Evolutionary conservation across 257 asterid species (phyloP), one percentile per base, ranked within the genome.

Genomic region (Plantago major): DNA sequence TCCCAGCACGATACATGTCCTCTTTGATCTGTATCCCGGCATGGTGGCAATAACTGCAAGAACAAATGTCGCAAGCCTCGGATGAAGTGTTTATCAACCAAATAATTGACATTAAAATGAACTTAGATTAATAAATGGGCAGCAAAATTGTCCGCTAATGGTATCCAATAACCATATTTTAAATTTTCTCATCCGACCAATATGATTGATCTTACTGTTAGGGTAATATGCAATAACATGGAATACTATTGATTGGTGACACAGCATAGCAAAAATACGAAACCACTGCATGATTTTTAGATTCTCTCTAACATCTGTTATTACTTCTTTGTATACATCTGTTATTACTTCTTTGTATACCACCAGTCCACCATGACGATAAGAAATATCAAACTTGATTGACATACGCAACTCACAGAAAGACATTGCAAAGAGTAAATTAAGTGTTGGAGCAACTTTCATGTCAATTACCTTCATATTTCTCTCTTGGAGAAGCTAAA

Each of bases 21-120:
- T 79, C 82, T 75, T 86, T 0, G 88, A 53, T 73, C 75, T 77
- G 82, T 84, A 86, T 55, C 95, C 97, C 0, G 82, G 74, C 84
- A 86, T 79, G 58, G 76, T 80, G 42, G 85, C 96, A 11, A 62
- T 64, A 28, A 88, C 95, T 88, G 74, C 69, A 72, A 70, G 37
- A 48, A 42, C 33, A 61, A 51, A 47, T n/a, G 70, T 63, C 18
- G 12, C 40, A 4, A 33, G 40, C 40, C 8, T 33, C 7, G 42
- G 40, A 63, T 51, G 47, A 67, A 42, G 16, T 30, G 4, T 12
- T 22, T 26, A 53, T 58, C 53, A 42, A n/a, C 7, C 16, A 47
- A 52, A 62, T 40, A 37, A 66, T 19, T 42, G 17, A 37, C 38
- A 19, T 11, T 12, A 37, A 9, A 43, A 52, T 1, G 57, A 52